Base-by-base conservation (phyloP, 2,329 filamentous ascomycete species). In the Pseudogymnoascus sp. region DNA sequence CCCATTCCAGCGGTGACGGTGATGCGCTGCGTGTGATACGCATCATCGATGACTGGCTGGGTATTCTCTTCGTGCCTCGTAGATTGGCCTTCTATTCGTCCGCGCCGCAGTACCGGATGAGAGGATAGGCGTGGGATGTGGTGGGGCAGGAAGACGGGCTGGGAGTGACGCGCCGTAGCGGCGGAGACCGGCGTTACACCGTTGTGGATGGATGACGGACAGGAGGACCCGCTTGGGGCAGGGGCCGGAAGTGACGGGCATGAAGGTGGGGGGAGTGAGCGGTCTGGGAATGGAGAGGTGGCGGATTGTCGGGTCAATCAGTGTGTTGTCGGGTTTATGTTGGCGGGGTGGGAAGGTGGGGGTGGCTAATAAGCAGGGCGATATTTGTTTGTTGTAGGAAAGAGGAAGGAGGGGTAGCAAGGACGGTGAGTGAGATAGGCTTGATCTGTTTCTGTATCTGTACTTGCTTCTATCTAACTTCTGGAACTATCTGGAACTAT, bases 191-290 rank as follows among this genome's bases (percentile, higher is more conserved):
- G 44, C 44, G 44, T 55, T 55, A 55, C 44, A 55, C 8, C 44
- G 44, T 33, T 33, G 44, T 55, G 44, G 44, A 55, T 55, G 44
- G 44, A 55, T 55, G 44, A 55, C 27, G 44, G 44, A 12, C 44
- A 55, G 44, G 44, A 33, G 44, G 44, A 55, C n/a, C 44, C 44
- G 44, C 44, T 55, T 33, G 27, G 27, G 44, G 27, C 44, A 55
- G 27, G 44, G 44, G 27, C 31, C 27, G 44, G 44, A 51, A 10
- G 44, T 51, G 44, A 51, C 44, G 44, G 44, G 27, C 44, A 51
- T 51, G 27, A 15, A 10, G 15, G 44, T 51, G 13, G 44, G 44
- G 44, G 44, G 44, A 31, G 42, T 51, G 44, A 33, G 44, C 44
- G 44, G 44, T 55, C 44, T 55, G 44, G 27, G 44, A 55, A 55